These are phyloP conservation scores for Penicillium cinerascens DNA, from an alignment of 495 filamentous ascomycete genomes.

Conservation along the genomic window DNA sequence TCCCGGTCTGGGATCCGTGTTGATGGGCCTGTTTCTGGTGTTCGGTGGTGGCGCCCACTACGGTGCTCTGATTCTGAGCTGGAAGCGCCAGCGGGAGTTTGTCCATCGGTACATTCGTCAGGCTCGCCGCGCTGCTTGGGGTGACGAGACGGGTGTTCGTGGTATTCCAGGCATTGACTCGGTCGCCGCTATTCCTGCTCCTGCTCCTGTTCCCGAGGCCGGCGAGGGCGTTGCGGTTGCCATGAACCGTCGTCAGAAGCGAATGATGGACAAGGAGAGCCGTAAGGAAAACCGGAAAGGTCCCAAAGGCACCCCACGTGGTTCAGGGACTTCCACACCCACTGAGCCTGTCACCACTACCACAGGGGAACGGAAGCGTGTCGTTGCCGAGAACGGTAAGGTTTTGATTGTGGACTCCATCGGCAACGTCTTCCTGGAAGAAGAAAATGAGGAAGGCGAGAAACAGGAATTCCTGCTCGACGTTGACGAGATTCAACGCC, in stretches of 20 bases:
- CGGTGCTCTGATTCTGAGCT: constrained; percentile 73
- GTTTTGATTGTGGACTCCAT: constrained; percentile 84
- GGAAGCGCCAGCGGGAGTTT: constrained; percentile 86
- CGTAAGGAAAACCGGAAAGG: constrained; percentile 60
- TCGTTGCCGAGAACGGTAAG: constrained; percentile 93
- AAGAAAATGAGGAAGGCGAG: constrained; percentile 81
- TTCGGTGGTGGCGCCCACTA: constrained; percentile 86
- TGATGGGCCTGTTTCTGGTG: constrained; percentile 78
- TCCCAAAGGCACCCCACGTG: constrained; percentile 29
- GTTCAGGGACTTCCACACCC: constrained; percentile 48
- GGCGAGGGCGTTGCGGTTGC: constrained; percentile 46
- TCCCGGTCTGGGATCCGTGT: constrained; percentile 80
- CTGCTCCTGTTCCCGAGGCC: constrained; percentile 35
- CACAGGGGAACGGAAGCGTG: constrained; percentile 70
- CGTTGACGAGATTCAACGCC: constrained; percentile 60
- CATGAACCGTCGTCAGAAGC: constrained; percentile 83
- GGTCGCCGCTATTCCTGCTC: constrained; percentile 29
- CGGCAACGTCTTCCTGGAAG: constrained; percentile 89
- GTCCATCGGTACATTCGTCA: constrained; percentile 87
- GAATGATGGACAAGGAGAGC: constrained; percentile 78
- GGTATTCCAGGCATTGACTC: constrained; percentile 65
- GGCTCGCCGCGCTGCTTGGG: constrained; percentile 85
- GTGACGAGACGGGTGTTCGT: constrained; percentile 64
- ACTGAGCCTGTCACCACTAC: constrained; percentile 52
- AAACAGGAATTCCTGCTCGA: constrained; percentile 81